Percentiles rank a stretch among this genome's conserved stretches.
phyloP scores from a whole-genome alignment of 352 stramenopile species.

The Phytophthora hibernalis region DNA sequence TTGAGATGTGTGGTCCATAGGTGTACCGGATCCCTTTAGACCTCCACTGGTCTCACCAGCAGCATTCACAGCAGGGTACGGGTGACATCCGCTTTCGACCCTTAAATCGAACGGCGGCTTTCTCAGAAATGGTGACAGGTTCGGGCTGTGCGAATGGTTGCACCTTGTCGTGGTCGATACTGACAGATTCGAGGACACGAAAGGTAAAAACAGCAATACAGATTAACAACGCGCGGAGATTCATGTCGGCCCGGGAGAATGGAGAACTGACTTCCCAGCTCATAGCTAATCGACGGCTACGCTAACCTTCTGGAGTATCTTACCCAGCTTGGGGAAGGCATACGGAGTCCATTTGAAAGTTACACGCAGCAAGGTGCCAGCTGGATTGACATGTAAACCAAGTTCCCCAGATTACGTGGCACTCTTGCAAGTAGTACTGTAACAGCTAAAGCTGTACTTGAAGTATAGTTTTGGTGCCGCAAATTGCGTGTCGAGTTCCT shows the following conservation, averaged over 20 bases:
- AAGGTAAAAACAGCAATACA: neutral
- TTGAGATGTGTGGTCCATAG: too few relatives aligned
- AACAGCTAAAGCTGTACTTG: too few relatives aligned
- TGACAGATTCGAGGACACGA: neutral
- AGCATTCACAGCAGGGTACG: constrained; percentile 40
- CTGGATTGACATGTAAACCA: too few relatives aligned
- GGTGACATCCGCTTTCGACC: constrained; percentile 36
- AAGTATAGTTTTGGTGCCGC: too few relatives aligned
- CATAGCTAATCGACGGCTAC: too few relatives aligned
- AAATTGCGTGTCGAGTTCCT: too few relatives aligned
- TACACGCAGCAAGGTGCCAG: too few relatives aligned
- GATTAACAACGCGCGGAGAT: neutral
- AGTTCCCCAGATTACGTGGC: too few relatives aligned
- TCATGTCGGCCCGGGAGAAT: neutral
- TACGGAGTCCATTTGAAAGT: too few relatives aligned
- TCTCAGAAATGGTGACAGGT: constrained; percentile 22
- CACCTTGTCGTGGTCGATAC: constrained; percentile 2
- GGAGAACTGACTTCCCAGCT: neutral
- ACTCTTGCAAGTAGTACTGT: too few relatives aligned
- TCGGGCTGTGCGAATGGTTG: constrained; percentile 17
- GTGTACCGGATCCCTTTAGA: constrained; percentile 1
- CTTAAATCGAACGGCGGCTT: constrained; percentile 41
- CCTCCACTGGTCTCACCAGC: constrained; percentile 3
- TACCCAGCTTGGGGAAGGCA: too few relatives aligned
- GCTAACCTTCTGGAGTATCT: too few relatives aligned